phyloP scores from a whole-genome alignment of 73 alveolate genomes.

The Symbiodinium pilosum region DNA sequence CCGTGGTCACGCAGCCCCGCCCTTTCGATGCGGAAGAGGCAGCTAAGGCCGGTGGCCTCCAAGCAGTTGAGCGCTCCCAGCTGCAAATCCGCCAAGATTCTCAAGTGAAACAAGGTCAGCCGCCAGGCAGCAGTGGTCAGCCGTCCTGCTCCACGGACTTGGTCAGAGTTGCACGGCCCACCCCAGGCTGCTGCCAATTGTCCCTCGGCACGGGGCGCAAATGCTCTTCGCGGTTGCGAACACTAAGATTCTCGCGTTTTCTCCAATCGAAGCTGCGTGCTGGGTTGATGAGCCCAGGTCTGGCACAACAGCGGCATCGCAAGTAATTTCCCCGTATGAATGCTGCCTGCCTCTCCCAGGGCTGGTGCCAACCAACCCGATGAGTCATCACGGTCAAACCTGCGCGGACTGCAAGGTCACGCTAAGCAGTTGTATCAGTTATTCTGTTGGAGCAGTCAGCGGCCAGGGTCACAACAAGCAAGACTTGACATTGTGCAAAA shows the following conservation, averaged over 20 bases:
- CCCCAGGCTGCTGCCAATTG: slow-evolving; percentile 54
- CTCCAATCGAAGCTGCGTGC: slow-evolving; percentile 60
- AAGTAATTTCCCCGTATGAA: not conserved
- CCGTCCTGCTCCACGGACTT: slow-evolving; percentile 79
- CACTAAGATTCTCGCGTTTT: not conserved
- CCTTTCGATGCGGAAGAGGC: not conserved
- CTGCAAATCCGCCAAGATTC: too few species aligned
- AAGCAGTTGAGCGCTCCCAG: too few species aligned
- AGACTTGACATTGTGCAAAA: too few species aligned
- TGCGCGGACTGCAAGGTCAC: not conserved
- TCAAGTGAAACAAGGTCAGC: too few species aligned
- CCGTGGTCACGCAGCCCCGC: slow-evolving; percentile 7
- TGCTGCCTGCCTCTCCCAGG: slow-evolving; percentile 48
- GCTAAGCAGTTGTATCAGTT: not conserved
- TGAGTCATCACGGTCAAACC: slow-evolving; percentile 21
- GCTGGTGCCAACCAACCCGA: slow-evolving; percentile 81
- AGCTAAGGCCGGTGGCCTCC: slow-evolving; percentile 20
- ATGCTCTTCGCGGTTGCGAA: too few species aligned
- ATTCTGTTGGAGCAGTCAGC: not conserved
- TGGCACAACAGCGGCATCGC: not conserved
- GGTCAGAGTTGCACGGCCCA: slow-evolving; percentile 90
- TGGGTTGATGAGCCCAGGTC: slow-evolving; percentile 92
- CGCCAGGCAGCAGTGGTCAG: too few species aligned
- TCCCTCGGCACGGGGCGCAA: slow-evolving; percentile 19
- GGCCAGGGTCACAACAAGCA: too few species aligned